Evolutionary conservation across 495 filamentous ascomycete species (phyloP).

Genomic region (Annulohypoxylon nitens): DNA sequence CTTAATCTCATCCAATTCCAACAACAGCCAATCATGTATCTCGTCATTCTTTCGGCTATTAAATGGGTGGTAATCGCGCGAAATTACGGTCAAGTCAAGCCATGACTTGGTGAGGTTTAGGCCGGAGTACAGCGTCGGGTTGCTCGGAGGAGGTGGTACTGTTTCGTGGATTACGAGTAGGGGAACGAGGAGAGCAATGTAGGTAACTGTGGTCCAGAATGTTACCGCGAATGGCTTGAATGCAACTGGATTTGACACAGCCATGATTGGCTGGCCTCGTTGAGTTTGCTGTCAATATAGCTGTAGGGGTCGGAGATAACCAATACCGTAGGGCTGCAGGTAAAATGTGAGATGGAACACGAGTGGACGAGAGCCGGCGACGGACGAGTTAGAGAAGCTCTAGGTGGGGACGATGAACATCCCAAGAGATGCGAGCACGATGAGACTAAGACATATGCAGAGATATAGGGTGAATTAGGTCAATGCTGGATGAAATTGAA

Average conservation of each 20-base stretch:
- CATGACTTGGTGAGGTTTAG: constrained; percentile 87
- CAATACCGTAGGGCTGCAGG: constrained; percentile 40
- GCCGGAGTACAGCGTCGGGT: constrained; percentile 67
- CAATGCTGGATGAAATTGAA: neutral
- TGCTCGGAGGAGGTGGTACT: constrained; percentile 76
- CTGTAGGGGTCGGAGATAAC: constrained; percentile 36
- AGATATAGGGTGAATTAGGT: constrained; percentile 11
- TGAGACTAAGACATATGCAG: constrained; percentile 22
- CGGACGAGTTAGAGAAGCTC: constrained; percentile 21
- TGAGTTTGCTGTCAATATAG: constrained; percentile 24
- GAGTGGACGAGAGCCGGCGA: constrained; percentile 30
- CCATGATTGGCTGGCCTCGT: constrained; percentile 49
- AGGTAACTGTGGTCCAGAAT: constrained; percentile 75
- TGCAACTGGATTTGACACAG: constrained; percentile 61
- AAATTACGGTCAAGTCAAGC: constrained; percentile 82
- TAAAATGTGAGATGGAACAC: constrained; percentile 27
- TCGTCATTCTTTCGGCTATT: constrained; percentile 87
- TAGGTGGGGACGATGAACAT: constrained; percentile 41
- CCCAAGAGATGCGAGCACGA: constrained; percentile 23
- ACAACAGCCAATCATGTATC: constrained; percentile 80
- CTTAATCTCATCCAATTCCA: constrained; percentile 76
- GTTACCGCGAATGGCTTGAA: constrained; percentile 76
- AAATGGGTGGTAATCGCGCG: constrained; percentile 85
- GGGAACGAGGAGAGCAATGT: constrained; percentile 76
- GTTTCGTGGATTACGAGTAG: constrained; percentile 80